A percentile compares a stretch with the other conserved stretches of the same genome.
phyloP scores from a whole-genome alignment of 1,139 yeast species.

The Taiozyma sp. region DNA sequence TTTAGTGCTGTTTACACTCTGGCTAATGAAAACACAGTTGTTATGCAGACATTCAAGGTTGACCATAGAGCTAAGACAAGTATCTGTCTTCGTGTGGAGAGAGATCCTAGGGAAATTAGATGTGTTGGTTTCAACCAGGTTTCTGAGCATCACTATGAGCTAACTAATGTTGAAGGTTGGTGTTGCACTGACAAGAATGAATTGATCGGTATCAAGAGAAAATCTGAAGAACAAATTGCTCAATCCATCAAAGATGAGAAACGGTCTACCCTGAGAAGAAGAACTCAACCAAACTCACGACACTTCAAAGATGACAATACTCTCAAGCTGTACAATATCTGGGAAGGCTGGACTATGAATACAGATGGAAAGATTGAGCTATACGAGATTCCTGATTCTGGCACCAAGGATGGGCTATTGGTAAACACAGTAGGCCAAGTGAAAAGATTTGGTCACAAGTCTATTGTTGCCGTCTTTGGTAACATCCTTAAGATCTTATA shows the following conservation, averaged over 20 bases:
- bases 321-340: slow-evolving; percentile 33
- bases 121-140: slow-evolving; percentile 81
- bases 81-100: slow-evolving; percentile 83
- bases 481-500: slow-evolving; percentile 66
- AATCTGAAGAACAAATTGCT: slow-evolving; percentile 29
- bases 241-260: slow-evolving; percentile 13
- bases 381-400: slow-evolving; percentile 55
- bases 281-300: slow-evolving; percentile 9
- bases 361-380: slow-evolving; percentile 56
- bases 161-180: slow-evolving; percentile 68
- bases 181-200: slow-evolving; percentile 72
- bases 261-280: slow-evolving; percentile 15
- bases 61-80: slow-evolving; percentile 74
- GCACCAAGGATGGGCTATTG: slow-evolving; percentile 35
- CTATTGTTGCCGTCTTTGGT: slow-evolving; percentile 72
- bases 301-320: slow-evolving; percentile 9
- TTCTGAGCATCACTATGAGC: slow-evolving; percentile 66
- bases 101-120: slow-evolving; percentile 88
- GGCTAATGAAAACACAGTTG: slow-evolving; percentile 48
- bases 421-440: slow-evolving; percentile 50
- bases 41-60: slow-evolving; percentile 68
- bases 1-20: slow-evolving; percentile 72
- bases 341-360: slow-evolving; percentile 82
- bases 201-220: slow-evolving; percentile 64
- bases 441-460: slow-evolving; percentile 70